phyloP scores from a whole-genome alignment of 2,329 filamentous ascomycete genomes.

The Acarospora socialis region DNA sequence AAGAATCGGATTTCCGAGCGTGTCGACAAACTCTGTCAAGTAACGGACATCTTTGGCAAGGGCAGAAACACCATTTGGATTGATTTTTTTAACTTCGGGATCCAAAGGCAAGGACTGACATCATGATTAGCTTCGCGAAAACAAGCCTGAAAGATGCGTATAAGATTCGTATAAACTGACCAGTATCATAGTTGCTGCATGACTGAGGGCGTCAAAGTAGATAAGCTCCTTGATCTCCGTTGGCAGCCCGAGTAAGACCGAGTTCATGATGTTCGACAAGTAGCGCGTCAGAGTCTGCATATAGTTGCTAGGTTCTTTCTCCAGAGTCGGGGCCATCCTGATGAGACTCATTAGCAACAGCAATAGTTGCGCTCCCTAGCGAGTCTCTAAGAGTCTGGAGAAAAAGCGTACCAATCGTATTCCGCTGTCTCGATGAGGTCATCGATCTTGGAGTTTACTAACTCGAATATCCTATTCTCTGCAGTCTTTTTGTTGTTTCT shows the following conservation, averaged over 20 bases:
- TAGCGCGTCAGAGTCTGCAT: conserved; percentile 92
- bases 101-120: conserved; percentile 27
- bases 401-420: conserved; percentile 64
- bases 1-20: conserved; percentile 75
- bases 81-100: conserved; percentile 68
- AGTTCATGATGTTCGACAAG: conserved; percentile 90
- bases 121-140: conserved; percentile 4
- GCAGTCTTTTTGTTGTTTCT: conserved; percentile 84
- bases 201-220: conserved; percentile 89
- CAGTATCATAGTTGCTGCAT: conserved; percentile 75
- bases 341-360: conserved; percentile 9
- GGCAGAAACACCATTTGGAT: conserved; percentile 67
- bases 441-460: conserved; percentile 97
- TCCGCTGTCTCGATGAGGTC: conserved; percentile 94
- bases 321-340: conserved; percentile 44
- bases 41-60: conserved; percentile 74
- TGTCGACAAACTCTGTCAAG: conserved; percentile 72
- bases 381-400: conserved; percentile 11
- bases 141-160: conserved; percentile 8
- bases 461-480: conserved; percentile 93
- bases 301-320: conserved; percentile 71
- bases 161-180: conserved; percentile 31
- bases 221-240: conserved; percentile 94
- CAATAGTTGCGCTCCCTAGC: conserved; percentile 24
- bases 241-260: conserved; percentile 81